Percentiles rank a stretch among this genome's conserved stretches.
phyloP scores from a whole-genome alignment of 495 filamentous ascomycete genomes.

The Trichoderma erinaceum region DNA sequence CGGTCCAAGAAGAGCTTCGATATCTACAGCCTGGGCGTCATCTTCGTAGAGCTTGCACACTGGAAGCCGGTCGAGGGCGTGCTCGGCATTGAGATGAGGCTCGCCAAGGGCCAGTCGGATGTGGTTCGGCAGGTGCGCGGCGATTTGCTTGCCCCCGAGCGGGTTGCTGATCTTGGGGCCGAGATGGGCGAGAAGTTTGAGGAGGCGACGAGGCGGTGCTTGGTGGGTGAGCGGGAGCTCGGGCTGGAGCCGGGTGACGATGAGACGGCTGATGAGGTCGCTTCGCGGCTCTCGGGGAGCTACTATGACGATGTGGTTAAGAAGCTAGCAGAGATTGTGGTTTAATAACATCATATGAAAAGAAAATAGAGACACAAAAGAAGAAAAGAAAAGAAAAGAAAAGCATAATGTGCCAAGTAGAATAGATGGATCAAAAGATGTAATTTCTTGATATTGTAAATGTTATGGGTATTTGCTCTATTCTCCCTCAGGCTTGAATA shows the following conservation, averaged over 20 bases:
- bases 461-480: slow-evolving; percentile 5
- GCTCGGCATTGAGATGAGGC: slow-evolving; percentile 32
- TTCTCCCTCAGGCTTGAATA: neutral
- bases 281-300: neutral
- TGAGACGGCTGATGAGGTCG: slow-evolving; percentile 24
- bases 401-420: neutral
- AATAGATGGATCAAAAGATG: neutral
- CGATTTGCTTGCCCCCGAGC: slow-evolving; percentile 23
- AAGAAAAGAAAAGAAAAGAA: neutral
- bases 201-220: slow-evolving; percentile 27
- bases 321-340: slow-evolving; percentile 28
- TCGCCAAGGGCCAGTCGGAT: slow-evolving; percentile 22
- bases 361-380: neutral
- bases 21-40: slow-evolving; percentile 50
- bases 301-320: slow-evolving; percentile 35
- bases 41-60: slow-evolving; percentile 48
- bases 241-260: slow-evolving; percentile 28
- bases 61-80: slow-evolving; percentile 48
- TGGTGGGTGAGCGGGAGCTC: slow-evolving; percentile 27
- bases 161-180: slow-evolving; percentile 28
- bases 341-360: slow-evolving; percentile 18
- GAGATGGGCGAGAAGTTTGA: slow-evolving; percentile 32
- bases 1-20: slow-evolving; percentile 47
- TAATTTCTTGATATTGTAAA: slow-evolving; percentile 2
- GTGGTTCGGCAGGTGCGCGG: slow-evolving; percentile 22